These are phyloP conservation scores for Heterobasidion irregulare DNA, from an alignment of 1,284 basidiomycete species.

Conservation along the genomic window DNA sequence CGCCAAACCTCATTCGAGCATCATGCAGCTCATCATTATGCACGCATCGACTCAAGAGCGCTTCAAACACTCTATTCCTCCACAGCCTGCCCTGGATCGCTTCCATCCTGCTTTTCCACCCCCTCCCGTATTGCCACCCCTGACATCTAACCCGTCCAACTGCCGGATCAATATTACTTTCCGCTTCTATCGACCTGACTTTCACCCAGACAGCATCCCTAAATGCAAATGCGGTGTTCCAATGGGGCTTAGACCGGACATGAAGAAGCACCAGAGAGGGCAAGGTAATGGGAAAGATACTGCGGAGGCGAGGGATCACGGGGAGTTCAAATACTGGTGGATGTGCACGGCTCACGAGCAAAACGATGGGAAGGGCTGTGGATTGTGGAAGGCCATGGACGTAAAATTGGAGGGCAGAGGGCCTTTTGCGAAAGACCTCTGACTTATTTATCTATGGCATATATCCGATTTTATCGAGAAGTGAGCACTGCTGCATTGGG, in stretches of 20 bases:
- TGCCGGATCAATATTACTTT: constrained; percentile 87
- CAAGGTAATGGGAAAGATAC: background rate
- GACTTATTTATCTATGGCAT: background rate
- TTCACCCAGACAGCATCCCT: constrained; percentile 59
- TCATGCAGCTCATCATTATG: constrained; percentile 77
- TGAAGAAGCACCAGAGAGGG: constrained; percentile 48
- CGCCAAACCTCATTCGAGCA: background rate
- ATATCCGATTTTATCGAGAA: background rate
- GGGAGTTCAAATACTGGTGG: constrained; percentile 69
- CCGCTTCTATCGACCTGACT: constrained; percentile 83
- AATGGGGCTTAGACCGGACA: constrained; percentile 69
- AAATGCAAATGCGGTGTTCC: constrained; percentile 78
- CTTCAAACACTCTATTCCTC: constrained; percentile 80
- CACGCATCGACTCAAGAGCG: constrained; percentile 85
- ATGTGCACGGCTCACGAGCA: constrained; percentile 76
- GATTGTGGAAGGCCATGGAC: constrained; percentile 77
- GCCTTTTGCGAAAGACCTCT: constrained; percentile 25
- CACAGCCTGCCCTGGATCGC: constrained; percentile 68
- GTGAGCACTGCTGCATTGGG: background rate
- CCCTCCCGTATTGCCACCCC: constrained; percentile 8
- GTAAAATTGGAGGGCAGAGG: constrained; percentile 68
- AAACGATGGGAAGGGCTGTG: constrained; percentile 81
- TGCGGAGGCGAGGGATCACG: constrained; percentile 2
- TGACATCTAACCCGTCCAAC: constrained; percentile 37
- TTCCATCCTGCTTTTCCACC: constrained; percentile 60